These are phyloP conservation scores for Graphilbum ipis-grandicollis DNA, from an alignment of 2,329 filamentous ascomycete species.

Conservation along the genomic window DNA sequence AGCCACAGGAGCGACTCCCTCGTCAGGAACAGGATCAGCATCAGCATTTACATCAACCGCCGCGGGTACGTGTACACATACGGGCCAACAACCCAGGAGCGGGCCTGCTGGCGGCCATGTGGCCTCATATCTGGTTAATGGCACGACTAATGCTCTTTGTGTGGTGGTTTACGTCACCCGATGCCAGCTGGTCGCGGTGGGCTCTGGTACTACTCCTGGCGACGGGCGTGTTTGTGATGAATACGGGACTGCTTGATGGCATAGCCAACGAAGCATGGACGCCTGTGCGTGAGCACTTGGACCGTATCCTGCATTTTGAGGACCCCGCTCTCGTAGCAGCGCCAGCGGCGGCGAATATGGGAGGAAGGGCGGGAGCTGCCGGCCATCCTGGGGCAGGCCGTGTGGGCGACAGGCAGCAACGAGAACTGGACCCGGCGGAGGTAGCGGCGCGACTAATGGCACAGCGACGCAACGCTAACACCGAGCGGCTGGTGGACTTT, in stretches of 20 bases:
- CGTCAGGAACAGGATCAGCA: slow-evolving; percentile 5
- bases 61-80: slow-evolving; percentile 9
- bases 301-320: slow-evolving; percentile 38
- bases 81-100: slow-evolving; percentile 23
- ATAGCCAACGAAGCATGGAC: slow-evolving; percentile 36
- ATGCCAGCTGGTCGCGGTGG: slow-evolving; percentile 42
- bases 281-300: slow-evolving; percentile 39
- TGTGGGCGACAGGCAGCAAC: slow-evolving; percentile 1
- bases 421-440: slow-evolving; percentile 27
- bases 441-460: slow-evolving; percentile 37
- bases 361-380: not conserved
- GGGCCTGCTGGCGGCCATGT: slow-evolving; percentile 25
- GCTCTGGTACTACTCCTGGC: slow-evolving; percentile 36
- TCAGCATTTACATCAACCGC: slow-evolving; percentile 2
- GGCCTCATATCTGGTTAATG: slow-evolving; percentile 46
- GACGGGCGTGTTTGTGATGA: slow-evolving; percentile 37
- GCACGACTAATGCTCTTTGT: slow-evolving; percentile 40
- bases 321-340: slow-evolving; percentile 12
- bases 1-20: not conserved
- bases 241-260: slow-evolving; percentile 40
- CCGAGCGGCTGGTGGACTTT: slow-evolving; percentile 30
- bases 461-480: slow-evolving; percentile 24
- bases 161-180: slow-evolving; percentile 45
- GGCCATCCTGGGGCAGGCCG: not conserved
- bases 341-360: not conserved